phyloP scores from a whole-genome alignment of 2,329 filamentous ascomycete genomes.

The Didymella segeticola region DNA sequence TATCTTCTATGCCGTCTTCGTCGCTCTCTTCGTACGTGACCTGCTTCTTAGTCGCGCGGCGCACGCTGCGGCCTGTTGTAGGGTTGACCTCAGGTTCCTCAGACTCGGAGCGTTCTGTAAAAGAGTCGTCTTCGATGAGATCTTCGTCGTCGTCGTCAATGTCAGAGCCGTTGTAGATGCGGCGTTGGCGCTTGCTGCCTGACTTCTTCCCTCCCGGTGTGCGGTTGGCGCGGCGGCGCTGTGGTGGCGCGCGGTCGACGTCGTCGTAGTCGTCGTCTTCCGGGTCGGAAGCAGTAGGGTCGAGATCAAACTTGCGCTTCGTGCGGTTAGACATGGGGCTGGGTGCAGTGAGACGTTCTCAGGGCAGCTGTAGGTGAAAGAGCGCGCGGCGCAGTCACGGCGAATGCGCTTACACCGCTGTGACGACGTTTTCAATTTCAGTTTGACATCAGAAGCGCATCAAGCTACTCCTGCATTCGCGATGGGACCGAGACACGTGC shows the following conservation, averaged over 20 bases:
- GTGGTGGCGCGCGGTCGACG: slow-evolving; percentile 37
- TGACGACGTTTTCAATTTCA: slow-evolving; percentile 18
- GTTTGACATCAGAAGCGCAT: slow-evolving; percentile 35
- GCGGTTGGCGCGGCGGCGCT: slow-evolving; percentile 36
- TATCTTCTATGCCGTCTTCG: slow-evolving; percentile 53
- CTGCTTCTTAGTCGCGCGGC: slow-evolving; percentile 62
- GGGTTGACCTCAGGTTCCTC: slow-evolving; percentile 63
- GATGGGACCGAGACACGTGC: slow-evolving; percentile 21
- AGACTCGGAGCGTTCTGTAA: slow-evolving; percentile 47
- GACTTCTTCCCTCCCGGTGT: slow-evolving; percentile 40
- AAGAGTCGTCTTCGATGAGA: slow-evolving; percentile 55
- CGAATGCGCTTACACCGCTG: slow-evolving; percentile 35
- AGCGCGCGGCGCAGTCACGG: slow-evolving; percentile 10
- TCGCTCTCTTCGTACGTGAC: slow-evolving; percentile 65
- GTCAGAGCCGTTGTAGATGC: slow-evolving; percentile 44
- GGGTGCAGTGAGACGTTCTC: slow-evolving; percentile 30
- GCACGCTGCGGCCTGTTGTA: slow-evolving; percentile 61
- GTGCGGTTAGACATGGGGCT: slow-evolving; percentile 46
- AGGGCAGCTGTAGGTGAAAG: slow-evolving; percentile 27
- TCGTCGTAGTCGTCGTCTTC: slow-evolving; percentile 50
- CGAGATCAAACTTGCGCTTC: slow-evolving; percentile 51
- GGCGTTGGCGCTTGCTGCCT: slow-evolving; percentile 43
- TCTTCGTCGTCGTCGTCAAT: slow-evolving; percentile 57
- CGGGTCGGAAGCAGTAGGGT: slow-evolving; percentile 49
- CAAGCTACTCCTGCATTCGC: slow-evolving; percentile 28